Evolutionary conservation across 768 basidiomycete genomes (phyloP), one percentile per base, ranked within the genome.

Genomic region (Agaricus subrufescens): DNA sequence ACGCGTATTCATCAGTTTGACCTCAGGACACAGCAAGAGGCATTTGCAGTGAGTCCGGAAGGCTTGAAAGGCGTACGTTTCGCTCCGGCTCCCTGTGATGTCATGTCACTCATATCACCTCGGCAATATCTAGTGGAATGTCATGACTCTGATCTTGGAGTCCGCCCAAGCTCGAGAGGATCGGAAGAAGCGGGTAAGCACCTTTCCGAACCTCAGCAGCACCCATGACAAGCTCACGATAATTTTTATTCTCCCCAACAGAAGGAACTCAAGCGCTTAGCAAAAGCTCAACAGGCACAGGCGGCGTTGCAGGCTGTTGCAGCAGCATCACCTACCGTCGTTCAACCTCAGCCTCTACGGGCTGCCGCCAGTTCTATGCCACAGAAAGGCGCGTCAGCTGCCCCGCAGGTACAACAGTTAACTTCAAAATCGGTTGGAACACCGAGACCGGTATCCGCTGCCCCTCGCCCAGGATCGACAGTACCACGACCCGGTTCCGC

Each of bases 121-220:
- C 37, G 44, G 43, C 43, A 9, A 34, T 56, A 15, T 38, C 30
- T 63, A 89, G 87, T 89, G 87, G 86, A 89, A 89, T 63, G 71
- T 79, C 14, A 78, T 74, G 53, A 67, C 80, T 7, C 72, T 89
- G 25, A 74, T 89, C 3, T 69, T 79, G 30, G 87, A 87, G 68
- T 84, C 86, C 4, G 81, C 85, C 1, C 88, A 89, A 69, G 88
- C 87, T 42, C 74, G 84, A 54, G 88, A 89, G 68, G 87, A 89
- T 71, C 76, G 87, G 66, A 89, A 84, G 76, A 85, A 82, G 72
- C 81, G 86, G 75, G 87, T 87, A 47, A 63, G 86, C 80, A 45
- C 59, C 50, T 46, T 58, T 30, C n/a, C 23, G 11, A 42, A 26
- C 40, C 47, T 55, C 45, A 43, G 50, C 19, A 4, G 29, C n/a